Conservation (phyloP, 179 eudicot species). For the Vitellaria paradoxa region DNA sequence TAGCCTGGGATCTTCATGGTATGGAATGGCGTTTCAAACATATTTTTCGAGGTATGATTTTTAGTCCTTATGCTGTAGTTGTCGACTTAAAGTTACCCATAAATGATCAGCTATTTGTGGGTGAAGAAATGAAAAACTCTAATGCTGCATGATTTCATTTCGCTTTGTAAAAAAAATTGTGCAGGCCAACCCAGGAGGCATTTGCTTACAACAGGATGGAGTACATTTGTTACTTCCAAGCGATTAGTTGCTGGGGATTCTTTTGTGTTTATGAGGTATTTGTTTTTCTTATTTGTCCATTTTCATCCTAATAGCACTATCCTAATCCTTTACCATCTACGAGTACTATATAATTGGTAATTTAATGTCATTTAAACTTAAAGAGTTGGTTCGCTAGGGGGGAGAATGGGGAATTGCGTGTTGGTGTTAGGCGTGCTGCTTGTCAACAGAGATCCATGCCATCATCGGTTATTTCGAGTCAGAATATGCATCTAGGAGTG, state of each 20-base stretch:
- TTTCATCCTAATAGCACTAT: too few species aligned
- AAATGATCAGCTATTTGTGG: too few species aligned
- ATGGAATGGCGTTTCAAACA: slow-evolving; percentile 84
- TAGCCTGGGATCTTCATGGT: slow-evolving; percentile 85
- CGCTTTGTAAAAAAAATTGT: too few species aligned
- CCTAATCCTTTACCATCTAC: too few species aligned
- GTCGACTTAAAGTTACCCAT: background rate
- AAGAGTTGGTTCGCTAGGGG: slow-evolving; percentile 36
- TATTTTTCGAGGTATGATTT: slow-evolving; percentile 62
- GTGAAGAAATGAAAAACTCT: too few species aligned
- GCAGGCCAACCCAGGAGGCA: slow-evolving; percentile 21
- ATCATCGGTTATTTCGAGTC: slow-evolving; percentile 73
- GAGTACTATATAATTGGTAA: too few species aligned
- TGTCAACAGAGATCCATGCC: slow-evolving; percentile 64
- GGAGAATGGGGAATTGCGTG: slow-evolving; percentile 71
- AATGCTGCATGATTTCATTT: too few species aligned
- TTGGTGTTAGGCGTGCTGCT: slow-evolving; percentile 67
- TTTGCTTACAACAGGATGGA: slow-evolving; percentile 16
- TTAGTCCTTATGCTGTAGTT: background rate
- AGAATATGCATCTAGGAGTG: slow-evolving; percentile 83
- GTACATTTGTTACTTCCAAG: slow-evolving; percentile 14
- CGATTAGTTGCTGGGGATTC: slow-evolving; percentile 16
- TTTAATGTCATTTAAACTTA: too few species aligned
- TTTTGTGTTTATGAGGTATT: slow-evolving; percentile 37
- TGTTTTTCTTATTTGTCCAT: background rate